Conservation (phyloP, 768 basidiomycete genomes). For the Auriscalpium orientale region DNA sequence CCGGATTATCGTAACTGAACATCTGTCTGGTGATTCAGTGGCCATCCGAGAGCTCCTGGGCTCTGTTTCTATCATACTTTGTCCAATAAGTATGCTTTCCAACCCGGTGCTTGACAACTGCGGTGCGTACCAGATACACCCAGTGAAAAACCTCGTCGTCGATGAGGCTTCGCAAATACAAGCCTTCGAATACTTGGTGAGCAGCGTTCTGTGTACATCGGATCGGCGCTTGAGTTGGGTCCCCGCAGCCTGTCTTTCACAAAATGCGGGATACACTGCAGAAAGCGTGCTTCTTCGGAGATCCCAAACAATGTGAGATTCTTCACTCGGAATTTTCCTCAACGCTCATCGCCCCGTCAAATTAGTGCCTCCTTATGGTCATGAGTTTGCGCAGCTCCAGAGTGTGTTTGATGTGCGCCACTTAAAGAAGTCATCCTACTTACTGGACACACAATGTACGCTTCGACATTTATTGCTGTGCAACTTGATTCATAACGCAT, state of each 20-base stretch:
- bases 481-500: neutral
- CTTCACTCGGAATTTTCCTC: neutral
- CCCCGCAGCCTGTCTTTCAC: conserved; percentile 35
- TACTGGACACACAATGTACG: conserved; percentile 45
- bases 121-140: conserved; percentile 29
- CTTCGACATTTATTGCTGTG: neutral
- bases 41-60: conserved; percentile 24
- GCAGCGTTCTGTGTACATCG: neutral
- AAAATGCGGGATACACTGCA: conserved; percentile 29
- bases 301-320: conserved; percentile 42
- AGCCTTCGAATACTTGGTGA: conserved; percentile 39
- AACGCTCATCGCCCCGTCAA: neutral
- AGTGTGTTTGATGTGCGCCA: conserved; percentile 43
- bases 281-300: conserved; percentile 47
- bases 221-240: neutral
- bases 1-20: conserved; percentile 34
- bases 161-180: conserved; percentile 51
- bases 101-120: conserved; percentile 32
- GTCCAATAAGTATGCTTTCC: conserved; percentile 46
- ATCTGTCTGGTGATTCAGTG: conserved; percentile 23
- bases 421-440: conserved; percentile 24
- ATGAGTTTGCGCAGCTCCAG: conserved; percentile 31
- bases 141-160: conserved; percentile 41
- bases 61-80: conserved; percentile 28
- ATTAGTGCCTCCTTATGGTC: conserved; percentile 45